phyloP scores from a whole-genome alignment of 1,284 basidiomycete genomes.

The Somion occarium region DNA sequence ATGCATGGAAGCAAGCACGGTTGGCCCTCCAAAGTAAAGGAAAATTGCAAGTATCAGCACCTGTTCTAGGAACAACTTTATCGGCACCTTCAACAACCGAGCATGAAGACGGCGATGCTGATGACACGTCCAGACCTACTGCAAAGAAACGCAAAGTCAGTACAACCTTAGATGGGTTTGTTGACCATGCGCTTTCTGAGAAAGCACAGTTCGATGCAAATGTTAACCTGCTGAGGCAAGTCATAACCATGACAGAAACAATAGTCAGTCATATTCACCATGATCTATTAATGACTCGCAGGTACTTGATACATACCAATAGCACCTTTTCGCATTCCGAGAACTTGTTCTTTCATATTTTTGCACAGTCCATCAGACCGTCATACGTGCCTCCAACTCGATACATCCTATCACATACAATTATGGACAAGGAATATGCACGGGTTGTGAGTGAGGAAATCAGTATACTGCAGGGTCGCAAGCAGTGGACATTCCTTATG shows the following conservation, averaged over 20 bases:
- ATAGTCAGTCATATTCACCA: too few relatives aligned
- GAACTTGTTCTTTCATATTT: conserved; percentile 5
- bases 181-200: too few relatives aligned
- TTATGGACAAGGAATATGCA: conserved; percentile 16
- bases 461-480: conserved; percentile 10
- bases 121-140: too few relatives aligned
- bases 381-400: conserved; percentile 7
- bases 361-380: not conserved
- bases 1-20: not conserved
- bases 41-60: not conserved
- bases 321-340: conserved; percentile 3
- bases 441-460: conserved; percentile 17
- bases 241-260: too few relatives aligned
- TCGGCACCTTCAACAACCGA: too few relatives aligned
- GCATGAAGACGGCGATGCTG: too few relatives aligned
- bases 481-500: conserved; percentile 20
- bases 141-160: too few relatives aligned
- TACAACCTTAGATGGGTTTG: too few relatives aligned
- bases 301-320: conserved; percentile 8
- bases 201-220: too few relatives aligned
- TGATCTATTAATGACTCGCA: too few relatives aligned
- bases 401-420: conserved; percentile 17
- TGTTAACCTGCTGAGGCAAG: too few relatives aligned
- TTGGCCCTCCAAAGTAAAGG: not conserved
- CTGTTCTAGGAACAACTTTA: too few relatives aligned